Conservation (phyloP, 805 yeast species). For the Candida adriatica region DNA sequence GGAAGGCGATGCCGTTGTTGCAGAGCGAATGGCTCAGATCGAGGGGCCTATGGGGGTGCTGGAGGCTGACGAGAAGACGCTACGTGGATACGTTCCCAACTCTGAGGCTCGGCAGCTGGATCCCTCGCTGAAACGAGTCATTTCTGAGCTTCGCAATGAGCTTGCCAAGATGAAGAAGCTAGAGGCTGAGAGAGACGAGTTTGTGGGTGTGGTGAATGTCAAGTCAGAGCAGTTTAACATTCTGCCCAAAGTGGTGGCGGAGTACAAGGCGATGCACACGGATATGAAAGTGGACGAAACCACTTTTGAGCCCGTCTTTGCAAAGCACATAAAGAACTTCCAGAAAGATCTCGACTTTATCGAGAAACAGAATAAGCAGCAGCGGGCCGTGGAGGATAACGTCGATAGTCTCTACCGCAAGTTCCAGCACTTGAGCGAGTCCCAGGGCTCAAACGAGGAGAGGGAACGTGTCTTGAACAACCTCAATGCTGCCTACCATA, state of each 20-base stretch:
- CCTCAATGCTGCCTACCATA: conserved; percentile 28
- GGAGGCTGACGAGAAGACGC: conserved; percentile 28
- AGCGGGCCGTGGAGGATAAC: conserved; percentile 31
- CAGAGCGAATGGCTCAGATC: conserved; percentile 39
- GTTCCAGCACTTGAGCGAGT: conserved; percentile 18
- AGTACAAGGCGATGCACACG: conserved; percentile 30
- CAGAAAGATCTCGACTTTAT: conserved; percentile 43
- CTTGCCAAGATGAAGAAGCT: conserved; percentile 28
- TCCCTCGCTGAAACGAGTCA: conserved; percentile 29
- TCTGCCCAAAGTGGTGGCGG: conserved; percentile 45
- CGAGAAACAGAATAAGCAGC: conserved; percentile 32
- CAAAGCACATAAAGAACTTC: conserved; percentile 39
- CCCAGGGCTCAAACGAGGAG: conserved; percentile 11
- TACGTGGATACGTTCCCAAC: conserved; percentile 26
- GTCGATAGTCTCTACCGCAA: conserved; percentile 29
- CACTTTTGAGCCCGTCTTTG: conserved; percentile 35
- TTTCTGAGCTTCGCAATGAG: conserved; percentile 27
- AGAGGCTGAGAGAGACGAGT: conserved; percentile 32
- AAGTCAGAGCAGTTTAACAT: conserved; percentile 42
- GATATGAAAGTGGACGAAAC: conserved; percentile 21
- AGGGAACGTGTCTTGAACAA: conserved; percentile 45
- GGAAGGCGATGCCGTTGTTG: conserved; percentile 52
- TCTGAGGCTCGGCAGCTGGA: conserved; percentile 25
- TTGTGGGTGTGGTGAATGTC: conserved; percentile 35
- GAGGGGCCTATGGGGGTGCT: conserved; percentile 38